phyloP scores from a whole-genome alignment of 202 grass and related monocot genomes.

The Schoenoplectus triqueter region DNA sequence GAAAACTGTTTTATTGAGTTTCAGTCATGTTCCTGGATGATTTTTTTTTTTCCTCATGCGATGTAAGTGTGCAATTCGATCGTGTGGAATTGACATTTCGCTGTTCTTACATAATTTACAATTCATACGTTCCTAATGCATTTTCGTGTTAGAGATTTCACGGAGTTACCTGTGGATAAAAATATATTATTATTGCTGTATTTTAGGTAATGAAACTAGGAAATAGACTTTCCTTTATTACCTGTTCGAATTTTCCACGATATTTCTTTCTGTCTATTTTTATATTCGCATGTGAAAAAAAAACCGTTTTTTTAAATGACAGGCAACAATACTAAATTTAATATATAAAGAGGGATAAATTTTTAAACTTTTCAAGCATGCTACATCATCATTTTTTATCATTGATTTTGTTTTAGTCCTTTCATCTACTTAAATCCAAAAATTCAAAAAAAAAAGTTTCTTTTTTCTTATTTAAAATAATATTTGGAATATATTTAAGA shows the following conservation, averaged over 20 bases:
- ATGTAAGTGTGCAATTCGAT: background rate
- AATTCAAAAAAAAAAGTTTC: no score
- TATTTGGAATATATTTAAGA: no score
- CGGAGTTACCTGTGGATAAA: background rate
- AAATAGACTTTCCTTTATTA: background rate
- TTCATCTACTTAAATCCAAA: no score
- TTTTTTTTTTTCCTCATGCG: background rate
- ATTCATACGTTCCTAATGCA: background rate
- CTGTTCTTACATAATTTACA: no score
- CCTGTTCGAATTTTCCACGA: background rate
- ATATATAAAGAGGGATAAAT: no score
- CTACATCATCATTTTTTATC: no score
- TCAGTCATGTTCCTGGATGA: background rate
- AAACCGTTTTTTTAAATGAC: no score
- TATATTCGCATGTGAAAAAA: background rate
- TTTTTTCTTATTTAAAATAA: no score
- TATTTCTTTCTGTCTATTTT: background rate
- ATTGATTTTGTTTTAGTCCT: no score
- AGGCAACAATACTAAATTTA: no score
- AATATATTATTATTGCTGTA: background rate
- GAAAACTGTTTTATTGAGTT: background rate
- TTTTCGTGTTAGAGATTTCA: background rate
- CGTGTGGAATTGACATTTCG: background rate
- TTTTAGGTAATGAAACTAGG: background rate
- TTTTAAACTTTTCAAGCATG: no score